A percentile compares a stretch with the other conserved stretches of the same genome.
Conservation (phyloP, 2,329 filamentous ascomycete species). For the Monilinia fructicola region DNA sequence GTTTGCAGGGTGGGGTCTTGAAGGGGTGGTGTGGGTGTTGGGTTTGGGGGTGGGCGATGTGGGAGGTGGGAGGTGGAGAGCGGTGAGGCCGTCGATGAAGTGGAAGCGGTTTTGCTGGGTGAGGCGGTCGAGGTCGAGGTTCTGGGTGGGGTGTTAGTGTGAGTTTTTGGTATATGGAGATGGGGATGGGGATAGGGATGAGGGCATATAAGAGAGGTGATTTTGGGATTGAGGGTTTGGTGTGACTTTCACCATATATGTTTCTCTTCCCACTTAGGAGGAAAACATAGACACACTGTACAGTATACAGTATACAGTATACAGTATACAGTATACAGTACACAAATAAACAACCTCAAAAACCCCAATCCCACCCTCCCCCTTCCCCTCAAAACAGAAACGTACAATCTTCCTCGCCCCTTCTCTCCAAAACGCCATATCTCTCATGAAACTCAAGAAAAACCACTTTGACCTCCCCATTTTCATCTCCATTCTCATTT, state of each 20-base stretch:
- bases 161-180: not conserved
- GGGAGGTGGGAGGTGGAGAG: slow-evolving; percentile 2
- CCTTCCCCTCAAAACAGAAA: slow-evolving; percentile 24
- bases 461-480: slow-evolving; percentile 55
- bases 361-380: not conserved
- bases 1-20: not conserved
- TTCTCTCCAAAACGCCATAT: slow-evolving; percentile 75
- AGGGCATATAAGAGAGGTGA: too few species aligned
- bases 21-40: not conserved
- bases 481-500: not conserved
- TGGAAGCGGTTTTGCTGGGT: slow-evolving; percentile 59
- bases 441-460: slow-evolving; percentile 81
- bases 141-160: slow-evolving; percentile 46
- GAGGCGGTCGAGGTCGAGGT: slow-evolving; percentile 67
- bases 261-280: slow-evolving; percentile 2
- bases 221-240: not conserved
- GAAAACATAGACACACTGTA: not conserved
- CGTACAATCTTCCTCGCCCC: slow-evolving; percentile 66
- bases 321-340: too few species aligned
- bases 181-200: not conserved
- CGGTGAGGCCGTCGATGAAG: slow-evolving; percentile 48
- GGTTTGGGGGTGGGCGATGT: not conserved
- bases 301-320: too few species aligned
- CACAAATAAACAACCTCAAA: too few species aligned
- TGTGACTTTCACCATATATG: not conserved